These are phyloP conservation scores for Wallacemonas sp. DNA, from an alignment of 208 protist species.

Conservation along the genomic window DNA sequence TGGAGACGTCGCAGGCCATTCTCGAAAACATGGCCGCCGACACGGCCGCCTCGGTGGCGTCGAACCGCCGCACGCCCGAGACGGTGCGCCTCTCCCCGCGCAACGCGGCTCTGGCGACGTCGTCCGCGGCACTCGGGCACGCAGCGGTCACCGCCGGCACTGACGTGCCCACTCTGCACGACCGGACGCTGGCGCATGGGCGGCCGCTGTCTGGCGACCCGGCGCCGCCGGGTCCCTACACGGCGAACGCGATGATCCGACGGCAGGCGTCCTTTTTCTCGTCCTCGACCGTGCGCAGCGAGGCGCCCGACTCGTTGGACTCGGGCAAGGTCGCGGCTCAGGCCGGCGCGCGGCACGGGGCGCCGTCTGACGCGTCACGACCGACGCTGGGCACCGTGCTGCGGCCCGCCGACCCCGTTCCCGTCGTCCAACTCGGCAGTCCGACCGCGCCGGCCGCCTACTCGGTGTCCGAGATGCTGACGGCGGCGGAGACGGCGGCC, in stretches of 20 bases:
- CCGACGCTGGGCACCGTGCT: no score
- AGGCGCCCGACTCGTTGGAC: neutral
- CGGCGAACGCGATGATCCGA: slow-evolving; percentile 8
- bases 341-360: no score
- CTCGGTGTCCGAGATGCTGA: slow-evolving; percentile 6
- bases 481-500: neutral
- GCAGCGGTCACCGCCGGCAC: neutral
- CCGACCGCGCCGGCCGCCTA: neutral
- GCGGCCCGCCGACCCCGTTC: no score
- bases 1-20: slow-evolving; percentile 52
- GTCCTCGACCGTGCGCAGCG: neutral
- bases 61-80: slow-evolving; percentile 4
- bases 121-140: neutral
- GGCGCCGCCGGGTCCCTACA: neutral
- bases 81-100: neutral
- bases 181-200: neutral
- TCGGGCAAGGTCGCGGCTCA: no score
- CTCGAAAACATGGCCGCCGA: slow-evolving; percentile 52
- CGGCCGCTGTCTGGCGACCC: neutral
- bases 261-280: slow-evolving; percentile 11
- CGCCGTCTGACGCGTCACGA: no score
- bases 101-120: neutral
- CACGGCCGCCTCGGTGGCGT: slow-evolving; percentile 28
- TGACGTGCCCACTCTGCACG: neutral
- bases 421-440: neutral